Base-by-base conservation (phyloP, 2,329 filamentous ascomycete genomes). In the Arthrobotrys sinensis region DNA sequence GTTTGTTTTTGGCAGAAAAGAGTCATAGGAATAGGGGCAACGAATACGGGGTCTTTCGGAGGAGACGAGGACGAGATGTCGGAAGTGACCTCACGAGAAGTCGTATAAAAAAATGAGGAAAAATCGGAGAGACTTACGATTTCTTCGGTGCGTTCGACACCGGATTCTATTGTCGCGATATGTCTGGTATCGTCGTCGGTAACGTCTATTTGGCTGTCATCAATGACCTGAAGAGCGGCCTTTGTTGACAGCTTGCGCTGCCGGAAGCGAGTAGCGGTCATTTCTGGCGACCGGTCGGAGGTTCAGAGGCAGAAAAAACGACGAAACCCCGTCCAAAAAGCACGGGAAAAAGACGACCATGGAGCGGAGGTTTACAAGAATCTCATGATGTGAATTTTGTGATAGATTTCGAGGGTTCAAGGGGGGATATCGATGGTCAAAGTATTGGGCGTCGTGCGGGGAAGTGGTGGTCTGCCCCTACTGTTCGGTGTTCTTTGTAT, bases 61-160 rank as follows among this genome's bases (percentile, higher is more conserved):
- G 71, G 71, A 76, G 71, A 76, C 55, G 40, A 40, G 12, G 57
- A 65, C 21, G 53, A 67, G 55, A 50, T n/a, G 34, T 66, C 73
- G 73, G 57, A 45, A 70, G 66, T 70, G 73, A 46, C 60, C 53
- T 66, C 65, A 53, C 60, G 32, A n/a, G 21, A 71, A 66, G 43
- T 16, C 40, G 43, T 46, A 82, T 82, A 81, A 80, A 67, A 80
- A 79, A 75, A 71, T 79, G 72, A 77, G 79, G 80, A 81, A 82
- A 80, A 81, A 81, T 81, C 81, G 82, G 81, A 83, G 82, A 82
- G 80, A 93, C 94, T 90, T 86, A 97, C 96, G 87, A 95, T 95
- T 90, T 98, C 94, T 86, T 99, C 96, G 81, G 91, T 93, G 84
- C 97, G 94, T 86, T 99, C 96, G 82, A 99, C 96, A 85, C 96